phyloP scores from a whole-genome alignment of 2,329 filamentous ascomycete genomes.

The Lasiodiplodia hormozganensis region DNA sequence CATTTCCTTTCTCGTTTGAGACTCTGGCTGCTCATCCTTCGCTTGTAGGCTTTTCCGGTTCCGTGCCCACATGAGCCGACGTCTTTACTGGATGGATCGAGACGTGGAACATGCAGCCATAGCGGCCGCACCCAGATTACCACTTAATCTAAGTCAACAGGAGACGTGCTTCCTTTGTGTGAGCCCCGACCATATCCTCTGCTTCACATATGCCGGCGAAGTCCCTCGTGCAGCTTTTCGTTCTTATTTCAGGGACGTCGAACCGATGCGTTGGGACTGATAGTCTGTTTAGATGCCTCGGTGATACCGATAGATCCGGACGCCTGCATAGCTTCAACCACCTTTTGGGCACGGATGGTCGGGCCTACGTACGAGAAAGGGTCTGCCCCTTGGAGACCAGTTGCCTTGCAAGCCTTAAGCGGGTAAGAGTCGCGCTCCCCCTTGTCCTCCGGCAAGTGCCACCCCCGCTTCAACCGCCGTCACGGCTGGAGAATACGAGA shows the following conservation, averaged over 20 bases:
- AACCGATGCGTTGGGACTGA: neutral
- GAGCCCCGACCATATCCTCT: neutral
- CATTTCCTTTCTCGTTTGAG: neutral
- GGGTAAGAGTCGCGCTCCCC: neutral
- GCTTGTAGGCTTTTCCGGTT: neutral
- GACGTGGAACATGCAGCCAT: neutral
- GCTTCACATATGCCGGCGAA: neutral
- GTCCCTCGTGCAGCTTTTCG: neutral
- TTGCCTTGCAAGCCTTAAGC: neutral
- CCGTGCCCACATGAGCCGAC: neutral
- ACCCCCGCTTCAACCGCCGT: neutral
- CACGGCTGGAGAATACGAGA: neutral
- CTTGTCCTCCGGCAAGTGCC: neutral
- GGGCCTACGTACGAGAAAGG: neutral
- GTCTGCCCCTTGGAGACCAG: neutral
- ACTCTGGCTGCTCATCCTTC: neutral
- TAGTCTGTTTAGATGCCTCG: neutral
- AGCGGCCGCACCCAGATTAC: neutral
- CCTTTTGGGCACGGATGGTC: neutral
- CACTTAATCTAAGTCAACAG: neutral
- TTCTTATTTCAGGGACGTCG: neutral
- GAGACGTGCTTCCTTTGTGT: neutral
- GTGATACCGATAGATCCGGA: neutral
- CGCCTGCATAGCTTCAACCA: neutral
- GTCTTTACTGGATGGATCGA: neutral